phyloP scores from a whole-genome alignment of 768 basidiomycete species.

The Trametes sanguinea region DNA sequence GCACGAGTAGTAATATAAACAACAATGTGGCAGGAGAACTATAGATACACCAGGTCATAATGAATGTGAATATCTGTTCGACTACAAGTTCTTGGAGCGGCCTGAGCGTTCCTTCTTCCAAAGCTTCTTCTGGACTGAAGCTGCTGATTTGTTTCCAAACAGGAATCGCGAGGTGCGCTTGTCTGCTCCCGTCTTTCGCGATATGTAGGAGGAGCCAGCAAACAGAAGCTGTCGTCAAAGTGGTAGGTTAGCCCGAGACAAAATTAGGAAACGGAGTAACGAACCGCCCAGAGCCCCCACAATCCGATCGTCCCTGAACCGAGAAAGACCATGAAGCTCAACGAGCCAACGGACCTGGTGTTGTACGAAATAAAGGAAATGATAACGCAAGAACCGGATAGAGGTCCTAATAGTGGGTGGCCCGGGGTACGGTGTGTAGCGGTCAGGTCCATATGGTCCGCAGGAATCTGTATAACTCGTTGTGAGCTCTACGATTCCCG shows the following conservation, averaged over 20 bases:
- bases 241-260: neutral
- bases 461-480: neutral
- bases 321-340: slow-evolving; percentile 53
- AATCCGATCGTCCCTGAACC: slow-evolving; percentile 55
- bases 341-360: slow-evolving; percentile 53
- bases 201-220: slow-evolving; percentile 53
- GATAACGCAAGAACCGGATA: slow-evolving; percentile 53
- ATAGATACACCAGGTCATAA: no score
- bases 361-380: slow-evolving; percentile 71
- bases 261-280: slow-evolving; percentile 28
- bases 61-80: no score
- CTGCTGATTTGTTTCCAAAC: slow-evolving; percentile 65
- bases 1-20: no score
- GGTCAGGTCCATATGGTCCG: neutral
- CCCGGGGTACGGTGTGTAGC: slow-evolving; percentile 14
- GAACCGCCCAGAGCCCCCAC: slow-evolving; percentile 74
- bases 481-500: no score
- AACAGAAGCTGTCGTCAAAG: slow-evolving; percentile 54
- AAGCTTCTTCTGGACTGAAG: slow-evolving; percentile 37
- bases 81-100: neutral
- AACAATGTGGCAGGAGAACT: no score
- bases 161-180: slow-evolving; percentile 80
- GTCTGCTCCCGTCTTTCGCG: slow-evolving; percentile 78
- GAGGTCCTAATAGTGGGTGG: slow-evolving; percentile 67
- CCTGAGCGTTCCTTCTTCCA: slow-evolving; percentile 32